Conservation (phyloP, 345 rosid genomes). For the Carallia brachiata region DNA sequence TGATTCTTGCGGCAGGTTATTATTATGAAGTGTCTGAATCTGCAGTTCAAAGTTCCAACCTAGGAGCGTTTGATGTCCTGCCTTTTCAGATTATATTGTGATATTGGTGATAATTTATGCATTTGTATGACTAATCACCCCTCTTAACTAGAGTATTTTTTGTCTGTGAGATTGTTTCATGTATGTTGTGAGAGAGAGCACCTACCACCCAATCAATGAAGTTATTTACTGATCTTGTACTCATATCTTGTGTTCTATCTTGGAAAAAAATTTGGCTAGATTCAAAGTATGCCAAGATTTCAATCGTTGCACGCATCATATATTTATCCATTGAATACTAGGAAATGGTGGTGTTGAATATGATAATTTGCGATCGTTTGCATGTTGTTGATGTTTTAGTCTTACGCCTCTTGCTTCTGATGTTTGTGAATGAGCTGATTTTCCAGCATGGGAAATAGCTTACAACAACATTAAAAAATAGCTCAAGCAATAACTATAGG, state of each 20-base stretch:
- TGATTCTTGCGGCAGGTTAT: conserved; percentile 10
- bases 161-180: background rate
- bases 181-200: background rate
- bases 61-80: background rate
- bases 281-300: too few species aligned
- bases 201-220: background rate
- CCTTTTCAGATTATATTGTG: background rate
- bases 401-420: background rate
- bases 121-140: background rate
- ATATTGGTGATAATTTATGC: background rate
- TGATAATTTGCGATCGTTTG: background rate
- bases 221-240: background rate
- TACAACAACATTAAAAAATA: background rate
- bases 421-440: background rate
- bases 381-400: background rate
- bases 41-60: conserved; percentile 5
- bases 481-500: background rate
- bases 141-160: too few species aligned
- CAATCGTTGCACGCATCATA: too few species aligned
- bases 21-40: conserved; percentile 5
- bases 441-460: background rate
- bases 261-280: too few species aligned
- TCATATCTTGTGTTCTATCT: background rate
- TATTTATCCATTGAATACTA: background rate
- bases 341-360: background rate